phyloP scores from a whole-genome alignment of 2,329 filamentous ascomycete genomes.

The Aspergillus transmontanensis region DNA sequence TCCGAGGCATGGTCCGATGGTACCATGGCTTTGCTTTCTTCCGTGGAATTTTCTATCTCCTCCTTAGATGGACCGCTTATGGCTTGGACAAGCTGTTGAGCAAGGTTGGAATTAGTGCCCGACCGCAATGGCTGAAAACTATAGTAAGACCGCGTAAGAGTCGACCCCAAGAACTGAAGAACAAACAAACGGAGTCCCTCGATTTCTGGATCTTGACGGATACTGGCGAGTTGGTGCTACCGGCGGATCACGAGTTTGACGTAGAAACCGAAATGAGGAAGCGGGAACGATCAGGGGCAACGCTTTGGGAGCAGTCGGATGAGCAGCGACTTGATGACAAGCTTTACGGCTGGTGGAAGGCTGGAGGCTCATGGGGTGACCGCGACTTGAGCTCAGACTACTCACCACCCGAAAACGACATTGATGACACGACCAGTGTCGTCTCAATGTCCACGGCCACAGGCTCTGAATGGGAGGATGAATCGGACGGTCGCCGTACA shows the following conservation, averaged over 20 bases:
- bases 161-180: constrained; percentile 16
- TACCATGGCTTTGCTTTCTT: constrained; percentile 75
- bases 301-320: constrained; percentile 47
- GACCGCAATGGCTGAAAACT: constrained; percentile 64
- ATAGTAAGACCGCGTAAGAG: constrained; percentile 34
- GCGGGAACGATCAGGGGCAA: constrained; percentile 52
- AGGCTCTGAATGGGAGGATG: constrained; percentile 53
- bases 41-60: constrained; percentile 69
- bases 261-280: constrained; percentile 78
- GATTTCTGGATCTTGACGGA: constrained; percentile 59
- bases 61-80: constrained; percentile 61
- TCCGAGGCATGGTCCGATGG: constrained; percentile 76
- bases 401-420: constrained; percentile 55
- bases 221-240: constrained; percentile 57
- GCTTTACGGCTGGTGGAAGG: constrained; percentile 82
- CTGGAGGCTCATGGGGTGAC: constrained; percentile 82
- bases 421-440: constrained; percentile 78
- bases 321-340: constrained; percentile 72
- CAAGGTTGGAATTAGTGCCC: constrained; percentile 61
- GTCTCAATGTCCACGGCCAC: constrained; percentile 65
- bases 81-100: constrained; percentile 58
- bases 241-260: constrained; percentile 68
- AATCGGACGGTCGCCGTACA: constrained; percentile 60
- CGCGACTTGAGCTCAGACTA: constrained; percentile 82
- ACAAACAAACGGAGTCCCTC: constrained; percentile 30